Conservation (phyloP, 2,329 filamentous ascomycete species). For the Ophiosphaerella narmari region DNA sequence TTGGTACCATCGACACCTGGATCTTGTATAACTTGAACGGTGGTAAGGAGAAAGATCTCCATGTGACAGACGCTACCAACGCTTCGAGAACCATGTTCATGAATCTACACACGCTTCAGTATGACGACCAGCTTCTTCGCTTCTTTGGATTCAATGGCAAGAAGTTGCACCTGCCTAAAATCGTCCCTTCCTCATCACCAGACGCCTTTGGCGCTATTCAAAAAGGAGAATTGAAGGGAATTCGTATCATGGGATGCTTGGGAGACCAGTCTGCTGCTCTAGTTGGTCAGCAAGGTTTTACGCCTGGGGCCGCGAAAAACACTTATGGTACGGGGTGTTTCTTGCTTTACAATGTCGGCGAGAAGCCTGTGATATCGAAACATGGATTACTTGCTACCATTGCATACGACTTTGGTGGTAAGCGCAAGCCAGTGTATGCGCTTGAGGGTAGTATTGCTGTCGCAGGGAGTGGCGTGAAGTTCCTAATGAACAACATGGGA, state of each 20-base stretch:
- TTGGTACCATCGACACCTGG: constrained; percentile 90
- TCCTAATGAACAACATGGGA: constrained; percentile 66
- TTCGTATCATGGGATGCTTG: constrained; percentile 79
- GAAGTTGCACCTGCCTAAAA: constrained; percentile 79
- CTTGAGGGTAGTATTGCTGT: constrained; percentile 85
- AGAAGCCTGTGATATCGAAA: constrained; percentile 81
- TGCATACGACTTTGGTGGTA: constrained; percentile 78
- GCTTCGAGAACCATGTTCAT: constrained; percentile 94
- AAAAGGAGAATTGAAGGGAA: constrained; percentile 61
- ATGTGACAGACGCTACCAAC: constrained; percentile 86
- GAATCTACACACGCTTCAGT: constrained; percentile 79
- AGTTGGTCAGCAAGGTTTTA: constrained; percentile 84
- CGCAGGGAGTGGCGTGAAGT: constrained; percentile 78
- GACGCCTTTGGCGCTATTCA: constrained; percentile 71
- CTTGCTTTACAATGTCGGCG: constrained; percentile 84
- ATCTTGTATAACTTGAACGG: constrained; percentile 84
- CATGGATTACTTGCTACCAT: constrained; percentile 85
- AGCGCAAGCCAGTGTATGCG: constrained; percentile 72
- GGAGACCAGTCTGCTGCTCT: constrained; percentile 87
- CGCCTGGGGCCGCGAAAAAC: constrained; percentile 82
- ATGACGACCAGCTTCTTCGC: constrained; percentile 74
- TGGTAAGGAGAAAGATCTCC: constrained; percentile 66
- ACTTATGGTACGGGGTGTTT: constrained; percentile 92
- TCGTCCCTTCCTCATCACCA: constrained; percentile 78
- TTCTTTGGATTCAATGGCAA: constrained; percentile 78